Conservation (phyloP, 768 basidiomycete species). For the Panaeolus cyanescens region DNA sequence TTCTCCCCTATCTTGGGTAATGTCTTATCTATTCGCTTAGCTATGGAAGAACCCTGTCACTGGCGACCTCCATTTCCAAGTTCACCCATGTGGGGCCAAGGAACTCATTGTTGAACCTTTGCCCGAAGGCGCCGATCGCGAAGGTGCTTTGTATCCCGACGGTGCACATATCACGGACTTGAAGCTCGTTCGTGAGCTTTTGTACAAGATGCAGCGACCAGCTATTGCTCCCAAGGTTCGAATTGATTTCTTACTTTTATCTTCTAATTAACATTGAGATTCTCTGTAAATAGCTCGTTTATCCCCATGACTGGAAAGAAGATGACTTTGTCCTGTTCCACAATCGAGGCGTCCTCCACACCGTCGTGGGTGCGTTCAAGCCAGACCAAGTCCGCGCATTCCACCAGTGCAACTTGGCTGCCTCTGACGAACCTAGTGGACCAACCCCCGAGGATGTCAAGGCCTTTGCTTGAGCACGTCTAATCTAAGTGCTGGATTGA, state of each 20-base stretch:
- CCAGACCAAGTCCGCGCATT: slow-evolving; percentile 71
- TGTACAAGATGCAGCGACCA: slow-evolving; percentile 89
- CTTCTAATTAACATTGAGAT: neutral
- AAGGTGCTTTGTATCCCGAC: slow-evolving; percentile 79
- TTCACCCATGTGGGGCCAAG: slow-evolving; percentile 78
- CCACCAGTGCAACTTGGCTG: slow-evolving; percentile 89
- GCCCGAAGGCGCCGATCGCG: slow-evolving; percentile 55
- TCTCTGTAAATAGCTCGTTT: slow-evolving; percentile 56
- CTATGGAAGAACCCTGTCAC: slow-evolving; percentile 94
- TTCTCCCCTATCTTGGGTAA: neutral
- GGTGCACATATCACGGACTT: slow-evolving; percentile 79
- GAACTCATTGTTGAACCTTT: slow-evolving; percentile 77
- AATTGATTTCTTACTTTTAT: slow-evolving; percentile 7
- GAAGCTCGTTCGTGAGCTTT: slow-evolving; percentile 64
- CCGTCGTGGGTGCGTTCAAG: slow-evolving; percentile 78
- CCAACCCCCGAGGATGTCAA: slow-evolving; percentile 68
- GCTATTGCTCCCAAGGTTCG: slow-evolving; percentile 79
- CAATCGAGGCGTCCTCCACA: slow-evolving; percentile 80
- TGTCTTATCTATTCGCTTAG: slow-evolving; percentile 33
- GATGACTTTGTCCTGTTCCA: slow-evolving; percentile 85
- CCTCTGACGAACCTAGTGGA: slow-evolving; percentile 69
- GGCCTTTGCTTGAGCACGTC: slow-evolving; percentile 57
- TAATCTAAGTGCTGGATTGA: no score
- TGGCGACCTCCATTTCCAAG: slow-evolving; percentile 81
- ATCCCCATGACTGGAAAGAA: slow-evolving; percentile 84